Evolutionary conservation across 139 green algal genomes (phyloP), one percentile per base, ranked within the genome.

Genomic region (Marvania coccoides): DNA sequence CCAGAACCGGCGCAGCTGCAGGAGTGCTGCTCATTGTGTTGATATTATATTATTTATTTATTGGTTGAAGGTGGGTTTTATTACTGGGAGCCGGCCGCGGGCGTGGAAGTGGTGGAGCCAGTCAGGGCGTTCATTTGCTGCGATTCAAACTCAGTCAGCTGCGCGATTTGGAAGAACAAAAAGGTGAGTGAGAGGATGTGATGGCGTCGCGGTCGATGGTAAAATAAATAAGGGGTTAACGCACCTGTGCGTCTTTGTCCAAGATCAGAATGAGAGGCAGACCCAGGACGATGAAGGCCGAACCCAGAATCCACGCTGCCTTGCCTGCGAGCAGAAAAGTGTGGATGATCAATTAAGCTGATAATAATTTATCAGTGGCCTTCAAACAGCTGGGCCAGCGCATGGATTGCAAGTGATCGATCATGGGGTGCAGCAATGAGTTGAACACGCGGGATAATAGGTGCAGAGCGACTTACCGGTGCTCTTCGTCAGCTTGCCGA

Each of bases 211-310:
- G n/a, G n/a, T n/a, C n/a, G n/a, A n/a, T n/a, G n/a, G 48, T 14
- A 9, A 13, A 6, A 36, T 7, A 24, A 58, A 6, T 14, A 24
- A 38, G 6, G 23, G 12, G 2, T 1, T 23, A 9, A 28, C 63
- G 4, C 59, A 96, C 71, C 78, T 97, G 91, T 65, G 87, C 74
- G 77, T 98, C 92, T 5, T 90, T 68, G 61, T 98, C 92, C 90
- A 98, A 93, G 71, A 98, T 91, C 19, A 98, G 91, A n/a, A 98
- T 96, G 7, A 98, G 74, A 6, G 92, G 92, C 14, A 98, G 84
- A 1, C 94, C 72, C 6, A 98, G 70, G 5, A 98, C 72, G 6
- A 98, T 67, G 34, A 95, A 84, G 1, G 87, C 88, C 12, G 91
- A 96, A 8, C 81, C 85, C 1, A 83, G 67, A 23, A 97, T 93